A percentile compares a stretch with the other conserved stretches of the same genome.
phyloP scores from a whole-genome alignment of 768 basidiomycete genomes.

The Tylopilus rubrobrunneus region DNA sequence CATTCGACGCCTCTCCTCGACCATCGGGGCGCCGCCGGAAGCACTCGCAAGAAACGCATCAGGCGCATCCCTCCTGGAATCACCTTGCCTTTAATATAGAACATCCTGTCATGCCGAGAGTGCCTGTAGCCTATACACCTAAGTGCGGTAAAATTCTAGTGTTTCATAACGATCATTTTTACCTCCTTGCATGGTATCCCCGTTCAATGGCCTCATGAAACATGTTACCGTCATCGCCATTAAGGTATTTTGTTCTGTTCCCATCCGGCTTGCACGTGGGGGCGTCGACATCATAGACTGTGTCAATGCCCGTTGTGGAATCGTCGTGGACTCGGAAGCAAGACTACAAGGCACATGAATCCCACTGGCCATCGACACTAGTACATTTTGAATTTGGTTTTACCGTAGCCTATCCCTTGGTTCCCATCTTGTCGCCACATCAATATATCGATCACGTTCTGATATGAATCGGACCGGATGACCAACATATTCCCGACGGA shows the following conservation, averaged over 20 bases:
- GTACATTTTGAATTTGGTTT: not conserved
- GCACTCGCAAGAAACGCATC: conserved; percentile 37
- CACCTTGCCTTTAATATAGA: conserved; percentile 32
- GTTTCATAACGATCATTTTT: not conserved
- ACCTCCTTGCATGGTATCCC: not conserved
- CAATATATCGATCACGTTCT: conserved; percentile 7
- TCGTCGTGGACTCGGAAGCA: too few relatives aligned
- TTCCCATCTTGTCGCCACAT: not conserved
- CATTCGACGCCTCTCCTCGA: conserved; percentile 34
- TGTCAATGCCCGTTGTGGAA: conserved; percentile 32
- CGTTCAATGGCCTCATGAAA: not conserved
- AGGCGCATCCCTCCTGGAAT: conserved; percentile 29
- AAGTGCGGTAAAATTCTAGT: conserved; percentile 42
- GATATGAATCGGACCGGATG: conserved; percentile 5
- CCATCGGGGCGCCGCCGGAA: not conserved
- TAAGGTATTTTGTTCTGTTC: too few relatives aligned
- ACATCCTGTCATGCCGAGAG: conserved; percentile 47
- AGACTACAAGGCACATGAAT: too few relatives aligned
- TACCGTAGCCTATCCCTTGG: not conserved
- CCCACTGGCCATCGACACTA: not conserved
- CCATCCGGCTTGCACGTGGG: too few relatives aligned
- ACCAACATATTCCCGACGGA: not conserved
- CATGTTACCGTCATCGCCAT: too few relatives aligned
- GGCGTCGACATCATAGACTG: too few relatives aligned
- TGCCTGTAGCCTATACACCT: conserved; percentile 52